phyloP scores from a whole-genome alignment of 2,329 filamentous ascomycete genomes.

The Scedosporium boydii region DNA sequence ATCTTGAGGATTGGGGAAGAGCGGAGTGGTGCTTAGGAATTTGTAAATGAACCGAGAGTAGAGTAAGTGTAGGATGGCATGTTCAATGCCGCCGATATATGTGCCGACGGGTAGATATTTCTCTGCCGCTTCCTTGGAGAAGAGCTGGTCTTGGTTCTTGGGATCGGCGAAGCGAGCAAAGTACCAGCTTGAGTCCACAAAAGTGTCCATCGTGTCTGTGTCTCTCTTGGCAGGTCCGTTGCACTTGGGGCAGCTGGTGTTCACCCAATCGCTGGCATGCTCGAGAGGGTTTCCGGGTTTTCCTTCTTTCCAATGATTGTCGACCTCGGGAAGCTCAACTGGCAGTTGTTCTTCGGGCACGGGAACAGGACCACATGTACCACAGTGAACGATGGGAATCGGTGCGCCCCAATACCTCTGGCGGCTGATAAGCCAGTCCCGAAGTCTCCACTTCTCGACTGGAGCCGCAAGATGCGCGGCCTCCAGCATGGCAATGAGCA shows the following conservation, averaged over 20 bases:
- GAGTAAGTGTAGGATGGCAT: conserved; percentile 81
- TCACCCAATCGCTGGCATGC: conserved; percentile 60
- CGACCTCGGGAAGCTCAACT: conserved; percentile 61
- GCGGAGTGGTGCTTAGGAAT: conserved; percentile 54
- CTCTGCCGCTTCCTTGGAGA: conserved; percentile 47
- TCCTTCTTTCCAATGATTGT: conserved; percentile 57
- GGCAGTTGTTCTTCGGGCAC: conserved; percentile 71
- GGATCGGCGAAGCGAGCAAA: conserved; percentile 72
- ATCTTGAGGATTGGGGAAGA: conserved; percentile 31
- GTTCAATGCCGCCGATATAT: conserved; percentile 85
- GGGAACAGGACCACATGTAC: conserved; percentile 65
- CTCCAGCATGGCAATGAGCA: conserved; percentile 49
- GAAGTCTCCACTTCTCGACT: conserved; percentile 68
- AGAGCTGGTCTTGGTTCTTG: conserved; percentile 49
- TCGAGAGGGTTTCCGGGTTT: conserved; percentile 71
- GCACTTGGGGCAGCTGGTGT: conserved; percentile 69
- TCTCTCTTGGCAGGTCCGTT: conserved; percentile 63
- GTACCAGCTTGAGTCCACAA: conserved; percentile 94
- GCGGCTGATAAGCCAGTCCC: conserved; percentile 88
- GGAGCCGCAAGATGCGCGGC: conserved; percentile 47
- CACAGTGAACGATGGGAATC: conserved; percentile 80
- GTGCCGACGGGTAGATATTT: conserved; percentile 66
- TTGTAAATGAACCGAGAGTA: conserved; percentile 90
- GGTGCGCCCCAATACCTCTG: conserved; percentile 89
- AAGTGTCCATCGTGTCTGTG: conserved; percentile 94